These are phyloP conservation scores for Corylus heterophylla DNA, from an alignment of 306 rosid genomes.

Conservation along the genomic window DNA sequence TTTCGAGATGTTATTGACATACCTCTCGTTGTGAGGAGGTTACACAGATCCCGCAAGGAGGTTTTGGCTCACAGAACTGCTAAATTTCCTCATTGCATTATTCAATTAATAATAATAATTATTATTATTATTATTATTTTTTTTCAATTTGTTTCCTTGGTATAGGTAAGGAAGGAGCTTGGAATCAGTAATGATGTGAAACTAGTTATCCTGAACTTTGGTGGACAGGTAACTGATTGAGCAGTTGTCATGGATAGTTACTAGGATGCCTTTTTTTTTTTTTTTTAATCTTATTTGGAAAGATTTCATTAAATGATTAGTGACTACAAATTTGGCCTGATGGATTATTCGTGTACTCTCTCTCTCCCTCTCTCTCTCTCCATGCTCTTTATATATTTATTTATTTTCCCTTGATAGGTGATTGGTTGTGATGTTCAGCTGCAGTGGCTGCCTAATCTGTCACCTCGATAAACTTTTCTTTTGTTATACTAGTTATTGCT, in stretches of 20 bases:
- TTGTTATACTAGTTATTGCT: not conserved
- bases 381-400: not conserved
- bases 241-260: slow-evolving; percentile 4
- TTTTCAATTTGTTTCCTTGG: slow-evolving; percentile 21
- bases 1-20: slow-evolving; percentile 91
- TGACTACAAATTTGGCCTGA: not conserved
- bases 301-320: not conserved
- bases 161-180: slow-evolving; percentile 87
- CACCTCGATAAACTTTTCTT: not conserved
- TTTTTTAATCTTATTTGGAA: not conserved
- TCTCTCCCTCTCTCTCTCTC: too few species aligned
- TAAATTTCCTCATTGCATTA: slow-evolving; percentile 24
- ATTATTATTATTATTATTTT: not conserved
- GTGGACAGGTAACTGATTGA: slow-evolving; percentile 69
- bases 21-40: slow-evolving; percentile 91
- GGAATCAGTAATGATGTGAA: slow-evolving; percentile 65
- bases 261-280: slow-evolving; percentile 12
- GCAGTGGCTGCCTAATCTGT: slow-evolving; percentile 1
- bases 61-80: slow-evolving; percentile 39
- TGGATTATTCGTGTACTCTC: not conserved
- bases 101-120: slow-evolving; percentile 1
- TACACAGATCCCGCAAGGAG: slow-evolving; percentile 87
- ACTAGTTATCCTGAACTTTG: slow-evolving; percentile 89
- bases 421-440: not conserved
- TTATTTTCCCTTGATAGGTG: not conserved